Evolutionary conservation across 2,329 filamentous ascomycete species (phyloP), one percentile per base, ranked within the genome.

Genomic region (Penicillium sp.): DNA sequence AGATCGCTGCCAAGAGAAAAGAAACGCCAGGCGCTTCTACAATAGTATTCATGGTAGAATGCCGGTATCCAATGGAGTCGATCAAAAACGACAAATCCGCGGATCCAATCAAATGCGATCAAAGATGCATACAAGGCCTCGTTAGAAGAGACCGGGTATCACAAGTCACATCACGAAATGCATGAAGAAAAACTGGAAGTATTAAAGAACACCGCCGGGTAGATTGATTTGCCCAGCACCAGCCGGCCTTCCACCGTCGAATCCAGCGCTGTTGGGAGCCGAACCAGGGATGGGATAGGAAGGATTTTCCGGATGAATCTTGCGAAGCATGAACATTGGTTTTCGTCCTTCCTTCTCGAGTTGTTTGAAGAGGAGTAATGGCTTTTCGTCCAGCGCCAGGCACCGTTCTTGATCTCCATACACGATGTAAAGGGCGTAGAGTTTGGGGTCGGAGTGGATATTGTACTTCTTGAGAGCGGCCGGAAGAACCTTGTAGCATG

Each of bases 381-480:
- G 94, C 66, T 95, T 93, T 75, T 99, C 94, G 51, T 97, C 89
- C 60, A 96, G 79, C 1, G 89, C 91, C 30, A 99, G 75, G 70
- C 93, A 97, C 12, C 94, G 87, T 76, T 99, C 94, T 73, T 97
- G 91, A 66, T 97, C 92, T n/a, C 94, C 94, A 64, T 97, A 96
- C 3, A 99, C 94, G 69, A 99, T 99, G 69, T 97, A 99, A 26
- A 99, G 78, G 0, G 94, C 93, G 69, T 99, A 99, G 68, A 97
- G 91, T 62, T 95, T 90, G 89, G 92, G 97, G 44, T 96, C 93
- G 18, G 92, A 93, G 61, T 95, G 93, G 77, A 99, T 99, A 68
- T 97, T 94, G 76, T 99, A 99, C 71, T 97, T 96, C 70, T 95
- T 95, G 15, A 99, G 82, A 2, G 94, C 94, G 13, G 95, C 94